phyloP scores from a whole-genome alignment of 495 filamentous ascomycete species.

The Penicillium tannophilum region DNA sequence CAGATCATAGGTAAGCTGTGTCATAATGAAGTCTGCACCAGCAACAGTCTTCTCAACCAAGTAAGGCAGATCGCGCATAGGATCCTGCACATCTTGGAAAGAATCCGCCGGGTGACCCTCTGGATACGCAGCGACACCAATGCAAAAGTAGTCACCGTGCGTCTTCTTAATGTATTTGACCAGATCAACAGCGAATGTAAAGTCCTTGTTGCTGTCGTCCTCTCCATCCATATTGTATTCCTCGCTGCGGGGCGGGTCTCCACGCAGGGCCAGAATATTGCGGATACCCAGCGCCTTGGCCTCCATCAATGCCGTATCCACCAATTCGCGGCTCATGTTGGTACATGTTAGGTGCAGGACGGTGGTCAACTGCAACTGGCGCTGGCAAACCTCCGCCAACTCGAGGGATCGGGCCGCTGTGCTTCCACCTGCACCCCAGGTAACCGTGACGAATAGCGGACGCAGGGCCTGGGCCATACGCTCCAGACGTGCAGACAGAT shows the following conservation, averaged over 20 bases:
- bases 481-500: constrained; percentile 88
- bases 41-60: constrained; percentile 88
- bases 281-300: constrained; percentile 91
- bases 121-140: constrained; percentile 92
- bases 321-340: constrained; percentile 85
- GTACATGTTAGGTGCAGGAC: constrained; percentile 97
- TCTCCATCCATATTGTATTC: constrained; percentile 75
- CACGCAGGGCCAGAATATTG: constrained; percentile 91
- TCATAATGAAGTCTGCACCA: constrained; percentile 98
- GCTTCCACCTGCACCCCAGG: constrained; percentile 95
- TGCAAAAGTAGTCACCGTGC: constrained; percentile 94
- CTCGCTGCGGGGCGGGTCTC: constrained; percentile 87
- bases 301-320: constrained; percentile 88
- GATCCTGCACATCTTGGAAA: constrained; percentile 75
- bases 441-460: constrained; percentile 94
- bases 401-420: constrained; percentile 89
- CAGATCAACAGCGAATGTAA: constrained; percentile 87
- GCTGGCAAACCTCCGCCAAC: constrained; percentile 92
- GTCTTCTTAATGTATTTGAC: constrained; percentile 83
- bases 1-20: constrained; percentile 95
- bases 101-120: constrained; percentile 95
- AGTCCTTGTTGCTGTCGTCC: constrained; percentile 73
- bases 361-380: constrained; percentile 87
- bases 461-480: constrained; percentile 91
- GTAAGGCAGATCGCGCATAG: constrained; percentile 81